These are phyloP conservation scores for Tagetes erecta DNA, from an alignment of 129 eudicot genomes.

Conservation along the genomic window DNA sequence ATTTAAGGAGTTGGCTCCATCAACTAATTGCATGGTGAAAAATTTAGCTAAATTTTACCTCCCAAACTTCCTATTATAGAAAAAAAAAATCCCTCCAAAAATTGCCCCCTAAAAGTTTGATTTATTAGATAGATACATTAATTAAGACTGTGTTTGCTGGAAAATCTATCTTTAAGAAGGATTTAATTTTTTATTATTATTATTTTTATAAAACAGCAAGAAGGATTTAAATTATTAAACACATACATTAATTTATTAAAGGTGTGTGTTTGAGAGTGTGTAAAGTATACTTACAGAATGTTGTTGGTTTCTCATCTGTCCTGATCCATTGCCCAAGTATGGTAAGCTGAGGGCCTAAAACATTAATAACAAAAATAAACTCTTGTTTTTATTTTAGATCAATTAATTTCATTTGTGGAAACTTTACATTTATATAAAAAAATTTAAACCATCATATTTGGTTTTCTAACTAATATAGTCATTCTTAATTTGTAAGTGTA, in stretches of 20 bases:
- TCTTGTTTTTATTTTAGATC: background rate
- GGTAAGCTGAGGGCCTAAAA: slow-evolving; percentile 91
- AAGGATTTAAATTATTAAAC: background rate
- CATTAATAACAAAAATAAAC: slow-evolving; percentile 20
- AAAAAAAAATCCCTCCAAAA: no score
- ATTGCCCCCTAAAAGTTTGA: no score
- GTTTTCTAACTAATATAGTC: no score
- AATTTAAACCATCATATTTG: background rate
- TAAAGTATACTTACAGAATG: slow-evolving; percentile 44
- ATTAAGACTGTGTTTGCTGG: background rate
- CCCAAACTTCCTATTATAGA: no score
- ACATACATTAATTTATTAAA: background rate
- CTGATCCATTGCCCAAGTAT: slow-evolving; percentile 68
- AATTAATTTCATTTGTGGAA: background rate
- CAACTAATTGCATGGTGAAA: no score
- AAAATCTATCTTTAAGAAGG: background rate
- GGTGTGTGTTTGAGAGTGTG: background rate
- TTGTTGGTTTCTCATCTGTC: slow-evolving; percentile 52
- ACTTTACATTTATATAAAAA: background rate
- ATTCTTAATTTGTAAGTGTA: no score
- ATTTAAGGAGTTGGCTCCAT: no score
- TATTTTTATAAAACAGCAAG: no score
- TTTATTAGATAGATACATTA: no score
- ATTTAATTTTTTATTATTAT: no score
- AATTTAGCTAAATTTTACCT: no score